Percentiles rank a stretch among this genome's conserved stretches.
Conservation (phyloP, 108 stramenopile species). For the Cyclotella baltica region DNA sequence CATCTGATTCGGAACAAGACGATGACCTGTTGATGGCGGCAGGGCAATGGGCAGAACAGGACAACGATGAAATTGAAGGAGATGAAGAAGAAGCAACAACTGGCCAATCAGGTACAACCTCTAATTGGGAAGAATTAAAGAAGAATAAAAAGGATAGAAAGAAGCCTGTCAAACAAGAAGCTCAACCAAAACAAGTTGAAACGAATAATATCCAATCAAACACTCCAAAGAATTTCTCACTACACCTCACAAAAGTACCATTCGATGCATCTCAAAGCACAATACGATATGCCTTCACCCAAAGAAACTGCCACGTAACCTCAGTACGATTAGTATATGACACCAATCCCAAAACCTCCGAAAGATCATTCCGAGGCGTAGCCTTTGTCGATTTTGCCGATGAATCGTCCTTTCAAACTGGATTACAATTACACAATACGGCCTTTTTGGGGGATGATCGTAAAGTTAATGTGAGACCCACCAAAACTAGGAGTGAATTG, state of each 20-base stretch:
- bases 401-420: constrained; percentile 61
- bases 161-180: constrained; percentile 4
- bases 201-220: neutral
- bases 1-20: constrained; percentile 23
- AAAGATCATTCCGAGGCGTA: constrained; percentile 78
- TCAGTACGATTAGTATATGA: constrained; percentile 85
- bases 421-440: constrained; percentile 57
- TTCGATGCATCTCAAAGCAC: constrained; percentile 71
- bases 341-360: constrained; percentile 46
- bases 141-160: constrained; percentile 17
- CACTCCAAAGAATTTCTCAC: constrained; percentile 37
- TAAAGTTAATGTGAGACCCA: constrained; percentile 78
- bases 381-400: constrained; percentile 83
- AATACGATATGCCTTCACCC: constrained; percentile 63
- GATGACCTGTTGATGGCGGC: constrained; percentile 37
- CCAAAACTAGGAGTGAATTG: constrained; percentile 69
- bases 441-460: constrained; percentile 57
- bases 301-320: constrained; percentile 67
- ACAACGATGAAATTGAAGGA: constrained; percentile 9
- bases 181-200: neutral
- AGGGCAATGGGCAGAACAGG: constrained; percentile 32
- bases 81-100: constrained; percentile 1
- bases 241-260: constrained; percentile 82
- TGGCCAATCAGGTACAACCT: neutral
- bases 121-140: neutral